Evolutionary conservation across 169 alveolate species (phyloP).

Genomic region (Eimeria sp.): DNA sequence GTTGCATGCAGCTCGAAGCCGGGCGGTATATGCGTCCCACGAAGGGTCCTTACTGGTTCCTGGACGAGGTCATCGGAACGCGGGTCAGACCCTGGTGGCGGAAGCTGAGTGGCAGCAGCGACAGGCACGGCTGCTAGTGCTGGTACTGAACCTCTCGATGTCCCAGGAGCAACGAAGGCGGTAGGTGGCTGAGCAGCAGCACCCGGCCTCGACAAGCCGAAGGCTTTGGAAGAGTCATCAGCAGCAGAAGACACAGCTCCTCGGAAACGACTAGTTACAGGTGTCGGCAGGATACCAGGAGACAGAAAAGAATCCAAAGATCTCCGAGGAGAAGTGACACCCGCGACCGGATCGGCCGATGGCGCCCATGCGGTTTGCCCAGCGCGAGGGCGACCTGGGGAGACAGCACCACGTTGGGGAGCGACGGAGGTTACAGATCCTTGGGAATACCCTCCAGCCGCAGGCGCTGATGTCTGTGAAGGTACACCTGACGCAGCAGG

Average conservation of each 20-base stretch:
- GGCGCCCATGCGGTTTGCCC: not conserved
- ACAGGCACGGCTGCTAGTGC: not conserved
- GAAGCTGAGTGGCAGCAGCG: not conserved
- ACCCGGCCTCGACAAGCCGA: not conserved
- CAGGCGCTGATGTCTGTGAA: not conserved
- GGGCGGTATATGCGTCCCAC: too few relatives aligned
- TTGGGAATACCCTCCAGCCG: not conserved
- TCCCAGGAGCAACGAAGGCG: not conserved
- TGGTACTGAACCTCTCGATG: not conserved
- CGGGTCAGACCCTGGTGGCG: not conserved
- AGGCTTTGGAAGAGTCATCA: not conserved
- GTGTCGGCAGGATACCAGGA: not conserved
- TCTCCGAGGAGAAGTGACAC: not conserved
- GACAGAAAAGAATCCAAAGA: not conserved
- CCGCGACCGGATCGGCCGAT: not conserved
- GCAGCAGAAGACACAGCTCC: not conserved
- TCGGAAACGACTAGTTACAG: not conserved
- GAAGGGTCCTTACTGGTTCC: too few relatives aligned
- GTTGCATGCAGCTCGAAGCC: too few relatives aligned
- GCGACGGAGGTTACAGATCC: not conserved
- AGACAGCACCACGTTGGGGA: not conserved
- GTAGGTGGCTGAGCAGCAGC: not conserved
- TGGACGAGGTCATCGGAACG: not conserved
- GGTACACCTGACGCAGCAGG: not conserved
- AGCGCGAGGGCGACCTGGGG: not conserved